Base-by-base conservation (phyloP, 768 basidiomycete genomes). In the Lanmaoa pseudosensibilis region DNA sequence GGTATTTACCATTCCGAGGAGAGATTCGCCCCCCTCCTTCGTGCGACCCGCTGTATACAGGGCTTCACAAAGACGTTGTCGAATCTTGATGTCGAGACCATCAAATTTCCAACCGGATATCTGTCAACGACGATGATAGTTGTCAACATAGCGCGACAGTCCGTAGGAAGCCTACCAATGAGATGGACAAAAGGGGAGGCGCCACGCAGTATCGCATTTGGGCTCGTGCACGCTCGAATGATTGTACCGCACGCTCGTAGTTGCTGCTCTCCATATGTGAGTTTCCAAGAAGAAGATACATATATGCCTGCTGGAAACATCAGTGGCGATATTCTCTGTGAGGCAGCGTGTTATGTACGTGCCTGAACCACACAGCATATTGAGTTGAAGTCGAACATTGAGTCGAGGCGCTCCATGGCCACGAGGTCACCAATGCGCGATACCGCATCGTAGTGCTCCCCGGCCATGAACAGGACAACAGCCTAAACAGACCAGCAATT, bases 381-480 rank as follows among this genome's bases (percentile, higher is more conserved):
- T 4, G 52, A 54, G 4, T 46, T 54, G 30, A 15, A n/a, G 0
- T 19, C 5, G 15, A 45, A 49, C 4, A 50, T 39, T 4, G 52
- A 54, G 3, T 46, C 50, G 30, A 15, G 21, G 0, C 18, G 8
- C n/a, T 40, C 21, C 4, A 33, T 18, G 32, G 39, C 36, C 6
- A 61, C 54, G 16, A 59, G 54, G 18, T 43, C 25, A 1, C 37
- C 46, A 1, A 56, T 1, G n/a, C 46, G 50, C 2, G 50, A 50
- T 43, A 59, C 30, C 13, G 58, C 58, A 48, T 59, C 54, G 0
- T 44, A 7, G 23, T 45, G 33, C 13, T 51, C 43, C 19, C 43
- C 37, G 1, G 52, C 46, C 16, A 58, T 38, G n/a, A 47, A 53
- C 7, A 49, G 10, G 19, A 59, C 27, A 3, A 55, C 7, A 21